Evolutionary conservation across 2,329 filamentous ascomycete genomes (phyloP), one percentile per base, ranked within the genome.

Genomic region (Berkeleyomyces basicola): DNA sequence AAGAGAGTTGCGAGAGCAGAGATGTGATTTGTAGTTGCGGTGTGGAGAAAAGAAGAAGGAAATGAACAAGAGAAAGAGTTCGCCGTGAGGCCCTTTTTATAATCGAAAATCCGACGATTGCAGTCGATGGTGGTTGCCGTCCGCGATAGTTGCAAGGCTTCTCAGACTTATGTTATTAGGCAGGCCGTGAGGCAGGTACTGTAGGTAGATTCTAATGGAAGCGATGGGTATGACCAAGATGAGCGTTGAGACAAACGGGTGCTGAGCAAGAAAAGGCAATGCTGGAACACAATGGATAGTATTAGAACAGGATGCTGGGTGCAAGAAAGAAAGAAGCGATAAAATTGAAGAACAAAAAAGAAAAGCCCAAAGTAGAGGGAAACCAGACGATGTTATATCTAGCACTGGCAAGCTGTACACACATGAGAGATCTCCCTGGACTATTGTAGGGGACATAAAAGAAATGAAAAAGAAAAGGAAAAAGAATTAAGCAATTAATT

Each of bases 241-340:
- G 23, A 33, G 23, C 23, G 49, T 53, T 33, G n/a, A 23, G 49
- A 53, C 49, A 53, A 53, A 53, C 23, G 49, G 49, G 53, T 55
- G 59, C 59, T 61, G 40, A 58, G 40, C 23, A 58, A 43, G 37
- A 60, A 55, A 37, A 55, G 58, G n/a, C n/a, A 62, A 49, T 44
- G 37, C 39, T 39, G 44, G 37, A 53, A 61, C 14, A 40, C n/a
- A 23, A 53, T 60, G 7, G 11, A 55, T 16, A 55, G 7, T 43
- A 58, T 40, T 40, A 61, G 40, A 55, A 14, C 33, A 58, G 55
- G 14, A n/a, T 40, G 36, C 39, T 23, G 36, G 23, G 7, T 43
- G 9, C 11, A 51, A 51, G 55, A 23, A 40, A 9, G 55, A 58
- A 58, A 58, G 40, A 58, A 14, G 14, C 31, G 40, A 55, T 51